phyloP scores from a whole-genome alignment of 2,329 filamentous ascomycete genomes.

The Cercospora sp. region DNA sequence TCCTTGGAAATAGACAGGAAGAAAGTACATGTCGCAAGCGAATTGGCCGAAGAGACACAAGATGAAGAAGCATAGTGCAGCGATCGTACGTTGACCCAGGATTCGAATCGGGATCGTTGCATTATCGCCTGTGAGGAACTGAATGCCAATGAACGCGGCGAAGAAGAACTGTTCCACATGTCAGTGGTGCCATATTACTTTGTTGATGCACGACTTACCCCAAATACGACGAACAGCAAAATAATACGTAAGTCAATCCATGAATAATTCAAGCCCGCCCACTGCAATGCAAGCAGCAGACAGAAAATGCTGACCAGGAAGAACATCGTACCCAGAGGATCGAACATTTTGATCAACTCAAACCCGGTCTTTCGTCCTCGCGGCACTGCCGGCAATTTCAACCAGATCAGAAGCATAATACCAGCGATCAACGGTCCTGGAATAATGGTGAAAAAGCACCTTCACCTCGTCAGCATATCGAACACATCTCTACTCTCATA shows the following conservation, averaged over 20 bases:
- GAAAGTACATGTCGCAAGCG: constrained; percentile 40
- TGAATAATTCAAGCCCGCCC: constrained; percentile 43
- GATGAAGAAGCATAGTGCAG: constrained; percentile 39
- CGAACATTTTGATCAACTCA: constrained; percentile 33
- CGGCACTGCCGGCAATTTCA: background rate
- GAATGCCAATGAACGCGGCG: constrained; percentile 39
- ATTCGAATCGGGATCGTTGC: constrained; percentile 46
- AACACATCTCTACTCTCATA: background rate
- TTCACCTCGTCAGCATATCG: background rate
- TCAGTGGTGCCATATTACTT: background rate
- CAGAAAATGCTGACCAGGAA: constrained; percentile 42
- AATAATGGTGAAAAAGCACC: background rate
- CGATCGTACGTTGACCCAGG: constrained; percentile 43
- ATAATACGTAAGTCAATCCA: constrained; percentile 49
- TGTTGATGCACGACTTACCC: constrained; percentile 17
- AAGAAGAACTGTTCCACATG: constrained; percentile 29
- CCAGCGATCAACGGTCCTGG: background rate
- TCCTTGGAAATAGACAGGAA: constrained; percentile 49
- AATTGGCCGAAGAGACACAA: constrained; percentile 38
- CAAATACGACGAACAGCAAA: constrained; percentile 49
- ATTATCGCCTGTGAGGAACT: constrained; percentile 44
- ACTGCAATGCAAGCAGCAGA: constrained; percentile 52
- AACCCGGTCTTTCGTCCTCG: background rate
- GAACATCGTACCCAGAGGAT: constrained; percentile 40
- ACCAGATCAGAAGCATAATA: background rate